Evolutionary conservation across 106 monocot species (phyloP), one percentile per base, ranked within the genome.

Genomic region (Amphibolis antarctica): DNA sequence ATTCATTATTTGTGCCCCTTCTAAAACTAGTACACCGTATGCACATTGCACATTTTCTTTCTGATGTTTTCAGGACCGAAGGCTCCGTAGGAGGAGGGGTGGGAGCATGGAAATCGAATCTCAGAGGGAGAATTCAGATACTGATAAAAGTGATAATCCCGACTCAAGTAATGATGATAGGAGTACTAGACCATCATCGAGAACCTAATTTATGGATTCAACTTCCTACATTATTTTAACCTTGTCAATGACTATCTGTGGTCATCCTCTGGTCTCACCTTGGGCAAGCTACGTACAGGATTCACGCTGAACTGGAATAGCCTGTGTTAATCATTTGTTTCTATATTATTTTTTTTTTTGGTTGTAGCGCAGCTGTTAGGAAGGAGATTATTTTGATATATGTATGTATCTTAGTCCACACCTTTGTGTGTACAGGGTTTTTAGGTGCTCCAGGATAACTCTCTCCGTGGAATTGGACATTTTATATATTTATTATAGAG

Each of bases 91-190:
- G 31, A 82, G 52, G 24, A 69, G 73, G 1, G 70, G 49, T 52
- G 79, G 66, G 51, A 84, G 54, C 26, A 48, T 31, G 19, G 92
- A 86, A 26, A 63, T 59, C 23, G 87, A 88, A 30, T 73, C 79
- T 25, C 81, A 84, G 67, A 79, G 65, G 46, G 88, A 88, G 26
- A 86, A 67, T 57, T 88, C 93, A 10, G 84, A 92, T 66, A 92
- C 81, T 0, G 84, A 92, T 17, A 82, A 77, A 75, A 92, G 77
- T 43, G 87, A 80, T 60, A 81, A 79, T 53, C 74, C 76, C 9
- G 89, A 89, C 56, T 69, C 77, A 10, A 80, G 69, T 18, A 59
- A 0, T 24, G 51, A 70, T 31, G 50, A 44, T 9, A 60, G 48
- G 55, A 70, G 51, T 55, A 55, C 21, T 44, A 57, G 29, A 6